Evolutionary conservation across 805 yeast genomes (phyloP), one percentile per base, ranked within the genome.

Genomic region (Kluyveromyces lactis): DNA sequence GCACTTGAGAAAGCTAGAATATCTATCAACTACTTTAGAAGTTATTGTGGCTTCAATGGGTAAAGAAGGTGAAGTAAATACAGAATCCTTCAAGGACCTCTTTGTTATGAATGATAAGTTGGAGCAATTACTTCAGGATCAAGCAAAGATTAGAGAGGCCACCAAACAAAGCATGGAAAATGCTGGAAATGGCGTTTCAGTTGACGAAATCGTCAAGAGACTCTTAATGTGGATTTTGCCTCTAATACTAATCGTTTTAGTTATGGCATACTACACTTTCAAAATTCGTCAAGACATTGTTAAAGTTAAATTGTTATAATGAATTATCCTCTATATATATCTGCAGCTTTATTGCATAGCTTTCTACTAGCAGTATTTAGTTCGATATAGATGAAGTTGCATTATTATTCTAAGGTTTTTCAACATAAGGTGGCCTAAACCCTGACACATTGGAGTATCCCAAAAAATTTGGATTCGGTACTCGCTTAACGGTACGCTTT

Each of bases 391-490:
- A 21, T 21, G 9, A 6, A 21, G 6, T 27, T 27, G 11, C 30
- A 11, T 15, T 27, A 27, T 7, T n/a, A 27, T 27, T 27, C 18
- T 36, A 41, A 8, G 21, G 7, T 30, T 40, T 41, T 28, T 42
- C 45, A 21, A 43, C 46, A 47, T 70, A 74, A 1, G 73, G 69
- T 8, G 79, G 75, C 43, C 61, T 69, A 27, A 62, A 57, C 8
- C 68, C 66, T 39, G 60, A 56, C 13, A 73, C 65, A 46, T 72
- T 73, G 2, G 70, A 61, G 45, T 68, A 57, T 0, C 70, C 72
- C 10, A 69, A 32, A 36, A 67, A 62, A 47, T 74, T 74, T 8
- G 76, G 69, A 52, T 72, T 73, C 2, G 77, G 73, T 34, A 51
- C 56, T 44, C 71, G 62, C 45, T 62, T 66, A 16, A 69, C 67